Evolutionary conservation across 495 filamentous ascomycete genomes (phyloP), one percentile per base, ranked within the genome.

Genomic region (Penicillium pancosmium): DNA sequence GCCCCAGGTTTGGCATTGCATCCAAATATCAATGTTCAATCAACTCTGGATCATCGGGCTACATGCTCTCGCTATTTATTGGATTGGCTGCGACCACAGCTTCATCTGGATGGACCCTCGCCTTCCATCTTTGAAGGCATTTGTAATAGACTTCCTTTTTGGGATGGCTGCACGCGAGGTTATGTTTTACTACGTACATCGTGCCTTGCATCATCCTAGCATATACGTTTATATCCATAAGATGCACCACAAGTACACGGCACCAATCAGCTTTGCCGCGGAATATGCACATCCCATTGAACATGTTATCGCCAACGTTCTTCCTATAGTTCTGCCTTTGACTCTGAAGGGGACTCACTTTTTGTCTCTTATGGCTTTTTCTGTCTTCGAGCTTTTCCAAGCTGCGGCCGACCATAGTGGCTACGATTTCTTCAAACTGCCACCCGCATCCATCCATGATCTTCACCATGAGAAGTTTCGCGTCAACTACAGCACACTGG

Each of bases 261-360:
- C 82, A 1, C 82, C 80, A 15, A 71, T 82, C 6, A 74, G 80
- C 2, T 67, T 84, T 7, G 70, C 81, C 0, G 76, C 79, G 1
- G 73, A 83, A 57, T 82, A 82, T 56, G 74, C 78, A 8, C 79
- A 82, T 55, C 81, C 80, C 0, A 18, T 80, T 16, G 81, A 83
- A 63, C 76, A 43, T 43, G 0, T 43, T 15, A 8, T 43, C 7
- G 16, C 40, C 7, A 18, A 18, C 16, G 16, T 18, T 18, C 13
- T 43, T 11, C 40, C n/a, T 5, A 18, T 43, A 6, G 16, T 9
- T 4, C 4, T 43, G 7, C 40, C 40, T 18, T n/a, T 18, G 7
- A 15, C 7, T 43, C 16, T 43, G 7, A 43, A 16, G n/a, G 16
- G 40, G 3, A 18, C 16, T 3, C 40, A 43, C 16, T 18, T 43